Conservation (phyloP, 495 filamentous ascomycete species). For the Hypoxylon rickii region DNA sequence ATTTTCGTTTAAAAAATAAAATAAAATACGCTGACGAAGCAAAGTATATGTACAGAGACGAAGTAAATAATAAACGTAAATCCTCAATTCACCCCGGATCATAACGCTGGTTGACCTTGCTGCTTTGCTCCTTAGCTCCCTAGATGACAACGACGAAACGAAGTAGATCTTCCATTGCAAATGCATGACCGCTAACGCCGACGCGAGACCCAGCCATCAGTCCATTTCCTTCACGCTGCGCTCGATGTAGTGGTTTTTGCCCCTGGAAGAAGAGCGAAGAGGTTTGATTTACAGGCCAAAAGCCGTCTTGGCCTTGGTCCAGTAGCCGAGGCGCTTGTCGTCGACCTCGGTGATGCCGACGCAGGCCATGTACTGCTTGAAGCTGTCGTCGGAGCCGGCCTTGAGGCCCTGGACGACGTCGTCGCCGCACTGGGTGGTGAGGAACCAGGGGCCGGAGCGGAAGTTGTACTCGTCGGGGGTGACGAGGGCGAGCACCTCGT, state of each 20-base stretch:
- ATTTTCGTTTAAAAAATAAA: no score
- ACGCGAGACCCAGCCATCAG: neutral
- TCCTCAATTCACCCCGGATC: no score
- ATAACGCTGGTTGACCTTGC: no score
- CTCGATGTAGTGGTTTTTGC: neutral
- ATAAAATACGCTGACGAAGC: no score
- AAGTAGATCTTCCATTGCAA: neutral
- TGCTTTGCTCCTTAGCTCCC: neutral
- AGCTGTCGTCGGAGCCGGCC: conserved; percentile 59
- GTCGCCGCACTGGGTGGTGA: conserved; percentile 63
- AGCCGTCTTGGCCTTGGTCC: conserved; percentile 53
- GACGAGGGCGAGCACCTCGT: conserved; percentile 62
- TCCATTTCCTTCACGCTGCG: neutral
- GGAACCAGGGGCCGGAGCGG: conserved; percentile 75
- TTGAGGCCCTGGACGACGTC: conserved; percentile 53
- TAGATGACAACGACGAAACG: neutral
- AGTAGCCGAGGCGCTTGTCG: conserved; percentile 58
- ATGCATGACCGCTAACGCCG: neutral
- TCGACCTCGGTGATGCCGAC: conserved; percentile 58
- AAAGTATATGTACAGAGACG: no score
- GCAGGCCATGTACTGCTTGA: conserved; percentile 66
- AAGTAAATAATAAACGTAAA: no score
- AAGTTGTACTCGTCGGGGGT: conserved; percentile 67
- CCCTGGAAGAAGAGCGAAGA: no score
- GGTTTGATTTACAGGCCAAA: conserved; percentile 39